Evolutionary conservation across 1,284 basidiomycete genomes (phyloP), one percentile per base, ranked within the genome.

Genomic region (Anthracocystis walkeri): DNA sequence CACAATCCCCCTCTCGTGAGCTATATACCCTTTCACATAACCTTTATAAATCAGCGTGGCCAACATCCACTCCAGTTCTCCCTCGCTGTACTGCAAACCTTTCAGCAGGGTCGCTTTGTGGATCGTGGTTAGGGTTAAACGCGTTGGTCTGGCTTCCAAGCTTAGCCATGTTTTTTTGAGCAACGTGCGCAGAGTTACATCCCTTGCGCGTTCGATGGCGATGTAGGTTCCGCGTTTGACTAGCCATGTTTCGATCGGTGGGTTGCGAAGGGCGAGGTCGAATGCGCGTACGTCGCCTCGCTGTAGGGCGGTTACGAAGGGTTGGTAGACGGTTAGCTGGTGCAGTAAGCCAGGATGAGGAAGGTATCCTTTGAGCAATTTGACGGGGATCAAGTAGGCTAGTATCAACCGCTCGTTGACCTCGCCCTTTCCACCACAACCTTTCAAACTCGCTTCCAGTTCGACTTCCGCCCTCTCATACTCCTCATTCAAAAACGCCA

Each of bases 21-120:
- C 95, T 81, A 99, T 96, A 86, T 98, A 98, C 5, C 96, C 96
- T 64, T 92, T 90, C 85, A 98, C 91, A 85, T 92, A 93, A 4
- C 93, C 94, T 77, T 92, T 93, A 87, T 91, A 94, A 44, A 98
- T 92, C 91, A 96, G 92, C 82, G 94, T 95, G 18, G 90, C 80
- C 7, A 98, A 89, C 61, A 95, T 88, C 86, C 96, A 98, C 86
- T 98, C 96, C 18, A 94, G 91, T 86, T 98, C 96, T 70, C 93
- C 93, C 58, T 87, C 63, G 38, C 87, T 86, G 38, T 88, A 85
- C 0, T 83, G 75, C 3, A 77, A 58, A 5, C 66, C 66, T 7
- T 78, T 57, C 20, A 79, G 49, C 2, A 18, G 46, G 7, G 83
- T 74, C 1, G 81, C 81, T 10, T 16, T 12, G 12, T 68, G 59